Conservation (phyloP, 2,329 filamentous ascomycete species). For the Lachnellula occidentalis region DNA sequence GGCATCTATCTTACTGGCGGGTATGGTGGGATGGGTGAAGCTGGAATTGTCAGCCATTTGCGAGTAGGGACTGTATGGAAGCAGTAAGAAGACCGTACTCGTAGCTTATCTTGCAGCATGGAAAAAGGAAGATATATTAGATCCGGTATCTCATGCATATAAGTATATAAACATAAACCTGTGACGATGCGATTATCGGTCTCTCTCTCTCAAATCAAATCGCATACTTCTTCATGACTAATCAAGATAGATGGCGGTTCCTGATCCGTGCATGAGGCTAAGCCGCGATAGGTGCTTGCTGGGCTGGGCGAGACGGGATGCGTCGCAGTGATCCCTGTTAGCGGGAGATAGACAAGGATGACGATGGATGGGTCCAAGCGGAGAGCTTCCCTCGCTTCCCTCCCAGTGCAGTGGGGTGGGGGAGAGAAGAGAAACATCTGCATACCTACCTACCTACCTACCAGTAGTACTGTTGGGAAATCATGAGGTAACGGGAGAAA, state of each 20-base stretch:
- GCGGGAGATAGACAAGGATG: not conserved
- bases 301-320: conserved; percentile 4
- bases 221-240: no score
- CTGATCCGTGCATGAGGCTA: not conserved
- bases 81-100: no score
- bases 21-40: not conserved
- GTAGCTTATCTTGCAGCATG: no score
- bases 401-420: not conserved
- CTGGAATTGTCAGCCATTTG: no score
- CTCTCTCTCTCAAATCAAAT: no score
- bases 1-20: not conserved
- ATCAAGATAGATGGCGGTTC: not conserved
- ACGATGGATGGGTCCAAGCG: not conserved
- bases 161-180: no score
- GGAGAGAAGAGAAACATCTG: not conserved
- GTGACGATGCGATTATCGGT: no score
- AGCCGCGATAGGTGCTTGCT: not conserved
- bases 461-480: not conserved
- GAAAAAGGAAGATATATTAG: no score
- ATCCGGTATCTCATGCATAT: no score
- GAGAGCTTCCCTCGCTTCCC: not conserved
- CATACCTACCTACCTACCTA: not conserved
- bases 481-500: not conserved
- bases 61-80: no score
- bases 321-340: conserved; percentile 2